Conservation (phyloP, 2,329 filamentous ascomycete species). For the Tolypocladium album region DNA sequence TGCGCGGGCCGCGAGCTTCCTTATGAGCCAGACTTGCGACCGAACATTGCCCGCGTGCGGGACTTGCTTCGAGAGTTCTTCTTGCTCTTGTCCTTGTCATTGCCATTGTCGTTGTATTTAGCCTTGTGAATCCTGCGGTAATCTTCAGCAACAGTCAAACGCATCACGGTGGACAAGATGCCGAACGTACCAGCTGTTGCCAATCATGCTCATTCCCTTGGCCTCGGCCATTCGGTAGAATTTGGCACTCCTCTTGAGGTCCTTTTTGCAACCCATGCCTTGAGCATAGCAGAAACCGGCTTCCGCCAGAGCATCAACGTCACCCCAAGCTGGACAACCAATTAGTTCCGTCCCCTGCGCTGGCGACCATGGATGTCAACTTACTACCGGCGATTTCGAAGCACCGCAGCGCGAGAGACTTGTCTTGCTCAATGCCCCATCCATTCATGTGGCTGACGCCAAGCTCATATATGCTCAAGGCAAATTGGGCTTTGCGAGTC, state of each 20-base stretch:
- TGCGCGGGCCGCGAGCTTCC: neutral
- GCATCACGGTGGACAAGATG: neutral
- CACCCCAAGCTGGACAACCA: slow-evolving; percentile 61
- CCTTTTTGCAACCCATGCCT: slow-evolving; percentile 88
- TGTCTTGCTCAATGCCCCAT: slow-evolving; percentile 94
- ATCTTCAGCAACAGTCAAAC: neutral
- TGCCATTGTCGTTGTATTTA: slow-evolving; percentile 68
- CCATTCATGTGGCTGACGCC: slow-evolving; percentile 97
- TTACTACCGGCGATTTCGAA: slow-evolving; percentile 89
- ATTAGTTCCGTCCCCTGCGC: neutral
- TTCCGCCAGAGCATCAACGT: slow-evolving; percentile 87
- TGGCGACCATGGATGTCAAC: slow-evolving; percentile 16
- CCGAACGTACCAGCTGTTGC: slow-evolving; percentile 81
- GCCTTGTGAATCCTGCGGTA: slow-evolving; percentile 79
- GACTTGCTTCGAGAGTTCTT: slow-evolving; percentile 69
- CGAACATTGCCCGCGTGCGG: slow-evolving; percentile 63
- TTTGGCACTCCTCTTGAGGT: slow-evolving; percentile 84
- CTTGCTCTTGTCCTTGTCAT: slow-evolving; percentile 32
- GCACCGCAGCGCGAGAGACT: slow-evolving; percentile 73
- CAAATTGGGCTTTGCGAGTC: slow-evolving; percentile 84
- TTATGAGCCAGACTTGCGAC: slow-evolving; percentile 24
- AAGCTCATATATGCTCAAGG: slow-evolving; percentile 89
- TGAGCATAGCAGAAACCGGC: slow-evolving; percentile 94
- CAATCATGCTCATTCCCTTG: slow-evolving; percentile 94
- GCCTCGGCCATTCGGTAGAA: slow-evolving; percentile 86